These are phyloP conservation scores for Blastomyces emzantsi DNA, from an alignment of 2,329 filamentous ascomycete species.

Conservation along the genomic window DNA sequence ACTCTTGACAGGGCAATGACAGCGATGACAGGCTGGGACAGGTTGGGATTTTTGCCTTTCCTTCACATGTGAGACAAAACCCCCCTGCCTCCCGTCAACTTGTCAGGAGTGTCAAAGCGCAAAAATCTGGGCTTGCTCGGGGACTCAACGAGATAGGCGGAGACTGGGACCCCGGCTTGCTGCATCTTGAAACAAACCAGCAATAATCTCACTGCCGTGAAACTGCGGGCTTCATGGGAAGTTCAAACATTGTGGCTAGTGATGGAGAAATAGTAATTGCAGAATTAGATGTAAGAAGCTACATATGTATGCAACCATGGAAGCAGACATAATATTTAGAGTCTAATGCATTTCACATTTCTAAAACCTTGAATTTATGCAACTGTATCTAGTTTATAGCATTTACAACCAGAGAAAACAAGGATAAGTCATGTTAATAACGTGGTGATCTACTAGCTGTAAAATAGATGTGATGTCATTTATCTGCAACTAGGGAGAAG, in stretches of 20 bases:
- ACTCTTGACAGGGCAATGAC: not conserved
- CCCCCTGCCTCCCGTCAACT: not conserved
- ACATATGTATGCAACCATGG: not conserved
- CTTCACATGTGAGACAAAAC: not conserved
- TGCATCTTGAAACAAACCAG: constrained; percentile 1
- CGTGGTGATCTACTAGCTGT: not conserved
- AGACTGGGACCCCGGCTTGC: not conserved
- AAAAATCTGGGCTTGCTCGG: not conserved
- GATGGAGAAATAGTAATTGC: not conserved
- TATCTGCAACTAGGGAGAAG: not conserved
- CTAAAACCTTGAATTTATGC: not conserved
- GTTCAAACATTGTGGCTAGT: constrained; percentile 1
- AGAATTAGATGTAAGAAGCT: not conserved
- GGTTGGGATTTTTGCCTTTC: not conserved
- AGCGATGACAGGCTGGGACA: not conserved
- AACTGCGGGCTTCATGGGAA: not conserved
- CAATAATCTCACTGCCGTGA: not conserved
- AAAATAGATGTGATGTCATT: not conserved
- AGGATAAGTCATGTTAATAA: not conserved
- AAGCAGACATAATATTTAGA: not conserved
- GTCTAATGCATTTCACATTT: too few relatives aligned
- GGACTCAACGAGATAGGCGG: not conserved
- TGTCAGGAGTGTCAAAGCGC: not conserved
- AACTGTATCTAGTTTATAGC: not conserved
- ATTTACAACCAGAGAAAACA: not conserved